Percentiles rank a stretch among this genome's conserved stretches.
phyloP scores from a whole-genome alignment of 352 stramenopile genomes.

The Pythium brachiatum region DNA sequence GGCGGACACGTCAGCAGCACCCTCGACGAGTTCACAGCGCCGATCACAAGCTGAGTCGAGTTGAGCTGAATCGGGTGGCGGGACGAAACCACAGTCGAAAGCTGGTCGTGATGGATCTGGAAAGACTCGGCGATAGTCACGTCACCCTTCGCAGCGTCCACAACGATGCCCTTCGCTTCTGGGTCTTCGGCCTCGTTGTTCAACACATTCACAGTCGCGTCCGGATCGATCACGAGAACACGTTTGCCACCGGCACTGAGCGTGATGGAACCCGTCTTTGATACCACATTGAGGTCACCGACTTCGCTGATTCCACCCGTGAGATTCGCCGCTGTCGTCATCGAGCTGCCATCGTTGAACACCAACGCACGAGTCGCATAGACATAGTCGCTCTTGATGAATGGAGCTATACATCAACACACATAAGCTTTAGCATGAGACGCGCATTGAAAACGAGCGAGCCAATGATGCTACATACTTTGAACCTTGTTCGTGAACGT shows the following conservation, averaged over 20 bases:
- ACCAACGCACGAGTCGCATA: constrained; percentile 58
- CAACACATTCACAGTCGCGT: constrained; percentile 46
- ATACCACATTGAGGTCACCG: constrained; percentile 76
- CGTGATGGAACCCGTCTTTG: constrained; percentile 56
- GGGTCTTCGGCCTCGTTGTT: constrained; percentile 47
- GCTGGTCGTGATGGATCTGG: constrained; percentile 40
- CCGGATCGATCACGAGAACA: constrained; percentile 52
- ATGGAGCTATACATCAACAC: constrained; percentile 36
- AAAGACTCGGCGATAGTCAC: constrained; percentile 44
- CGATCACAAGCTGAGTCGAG: constrained; percentile 31
- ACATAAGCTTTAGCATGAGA: neutral
- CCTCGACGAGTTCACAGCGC: constrained; percentile 10
- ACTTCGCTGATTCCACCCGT: constrained; percentile 74
- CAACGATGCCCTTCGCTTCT: constrained; percentile 39
- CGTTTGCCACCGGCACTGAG: constrained; percentile 61
- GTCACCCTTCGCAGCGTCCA: constrained; percentile 38
- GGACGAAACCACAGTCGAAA: constrained; percentile 44
- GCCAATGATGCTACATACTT: constrained; percentile 31
- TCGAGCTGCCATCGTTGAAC: constrained; percentile 73
- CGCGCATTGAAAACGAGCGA: too few species aligned
- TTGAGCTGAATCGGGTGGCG: constrained; percentile 45
- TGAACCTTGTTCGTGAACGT: constrained; percentile 64
- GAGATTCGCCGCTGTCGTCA: constrained; percentile 77
- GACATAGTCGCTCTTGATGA: constrained; percentile 62
- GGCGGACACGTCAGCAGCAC: constrained; percentile 19